Conservation (phyloP, 495 filamentous ascomycete species). For the Podospora appendiculata region DNA sequence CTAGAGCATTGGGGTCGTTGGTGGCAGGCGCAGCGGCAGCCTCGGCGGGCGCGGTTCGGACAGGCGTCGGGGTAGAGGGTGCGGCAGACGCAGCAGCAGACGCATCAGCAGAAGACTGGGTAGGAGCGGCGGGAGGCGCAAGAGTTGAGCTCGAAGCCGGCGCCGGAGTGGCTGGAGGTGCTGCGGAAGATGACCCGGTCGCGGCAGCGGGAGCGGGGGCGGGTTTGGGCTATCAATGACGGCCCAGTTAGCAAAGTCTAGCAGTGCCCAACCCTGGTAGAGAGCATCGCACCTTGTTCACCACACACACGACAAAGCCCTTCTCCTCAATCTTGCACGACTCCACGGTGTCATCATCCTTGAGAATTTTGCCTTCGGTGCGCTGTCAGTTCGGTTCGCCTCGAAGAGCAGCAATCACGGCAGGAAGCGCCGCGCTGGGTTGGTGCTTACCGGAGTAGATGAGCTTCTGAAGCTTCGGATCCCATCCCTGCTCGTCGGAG, state of each 20-base stretch:
- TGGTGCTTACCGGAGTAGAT: slow-evolving; percentile 83
- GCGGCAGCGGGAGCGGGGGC: slow-evolving; percentile 58
- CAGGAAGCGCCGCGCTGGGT: neutral
- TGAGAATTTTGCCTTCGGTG: slow-evolving; percentile 81
- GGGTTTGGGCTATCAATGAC: slow-evolving; percentile 22
- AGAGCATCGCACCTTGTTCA: slow-evolving; percentile 67
- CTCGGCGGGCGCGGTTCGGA: slow-evolving; percentile 34
- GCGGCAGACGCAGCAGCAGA: slow-evolving; percentile 47
- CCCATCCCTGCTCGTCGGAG: slow-evolving; percentile 81
- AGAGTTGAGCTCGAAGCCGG: slow-evolving; percentile 54
- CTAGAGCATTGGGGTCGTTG: slow-evolving; percentile 65
- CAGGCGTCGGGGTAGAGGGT: slow-evolving; percentile 59
- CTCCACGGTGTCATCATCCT: slow-evolving; percentile 92
- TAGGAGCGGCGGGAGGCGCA: slow-evolving; percentile 49
- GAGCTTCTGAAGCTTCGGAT: slow-evolving; percentile 77
- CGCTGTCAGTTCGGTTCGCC: neutral
- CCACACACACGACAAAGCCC: slow-evolving; percentile 96
- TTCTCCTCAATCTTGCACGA: slow-evolving; percentile 98
- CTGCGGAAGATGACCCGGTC: slow-evolving; percentile 39
- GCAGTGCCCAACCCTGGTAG: neutral
- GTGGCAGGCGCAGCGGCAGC: slow-evolving; percentile 28
- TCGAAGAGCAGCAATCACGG: neutral
- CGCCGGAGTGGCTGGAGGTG: slow-evolving; percentile 62
- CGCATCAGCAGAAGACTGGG: slow-evolving; percentile 46
- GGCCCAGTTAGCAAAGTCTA: neutral